A percentile compares a stretch with the other conserved stretches of the same genome.
phyloP scores from a whole-genome alignment of 2,329 filamentous ascomycete species.

The Arthrinium puccinioides region DNA sequence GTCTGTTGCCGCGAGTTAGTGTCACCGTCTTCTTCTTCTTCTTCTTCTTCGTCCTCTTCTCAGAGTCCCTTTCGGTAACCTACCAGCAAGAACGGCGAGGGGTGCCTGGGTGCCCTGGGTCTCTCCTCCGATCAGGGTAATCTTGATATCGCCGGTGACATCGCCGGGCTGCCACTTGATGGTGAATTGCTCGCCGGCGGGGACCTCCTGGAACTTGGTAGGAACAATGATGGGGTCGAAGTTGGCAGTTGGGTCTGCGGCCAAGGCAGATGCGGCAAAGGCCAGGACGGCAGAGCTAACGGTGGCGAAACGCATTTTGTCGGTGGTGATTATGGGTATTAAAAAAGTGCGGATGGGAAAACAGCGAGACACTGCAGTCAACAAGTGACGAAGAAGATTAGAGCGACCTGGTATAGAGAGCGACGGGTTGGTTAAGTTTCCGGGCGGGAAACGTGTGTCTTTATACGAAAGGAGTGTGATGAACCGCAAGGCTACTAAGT shows the following conservation, averaged over 20 bases:
- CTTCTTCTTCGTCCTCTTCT: no score
- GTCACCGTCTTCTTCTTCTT: not conserved
- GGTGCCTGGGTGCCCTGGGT: slow-evolving; percentile 33
- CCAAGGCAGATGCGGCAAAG: slow-evolving; percentile 41
- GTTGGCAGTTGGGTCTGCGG: slow-evolving; percentile 46
- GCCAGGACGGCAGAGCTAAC: slow-evolving; percentile 43
- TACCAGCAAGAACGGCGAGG: slow-evolving; percentile 39
- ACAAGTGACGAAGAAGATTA: slow-evolving; percentile 4
- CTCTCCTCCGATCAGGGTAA: slow-evolving; percentile 48
- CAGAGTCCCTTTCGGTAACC: slow-evolving; percentile 25
- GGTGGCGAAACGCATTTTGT: slow-evolving; percentile 49
- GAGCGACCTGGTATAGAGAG: slow-evolving; percentile 4
- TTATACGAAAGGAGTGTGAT: slow-evolving; percentile 8
- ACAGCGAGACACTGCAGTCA: not conserved
- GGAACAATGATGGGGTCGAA: slow-evolving; percentile 50
- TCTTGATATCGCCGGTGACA: slow-evolving; percentile 37
- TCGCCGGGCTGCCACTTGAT: slow-evolving; percentile 42
- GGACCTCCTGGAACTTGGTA: slow-evolving; percentile 31
- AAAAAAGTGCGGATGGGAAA: not conserved
- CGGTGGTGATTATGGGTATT: slow-evolving; percentile 9
- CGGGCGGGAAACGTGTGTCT: no score
- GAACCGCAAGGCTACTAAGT: slow-evolving; percentile 1
- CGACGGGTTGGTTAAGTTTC: slow-evolving; percentile 3
- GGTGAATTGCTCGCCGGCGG: slow-evolving; percentile 40
- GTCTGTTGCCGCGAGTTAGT: slow-evolving; percentile 25